Percentiles rank a stretch among this genome's conserved stretches.
Conservation (phyloP, 768 basidiomycete genomes). For the Lactifluus pinguis region DNA sequence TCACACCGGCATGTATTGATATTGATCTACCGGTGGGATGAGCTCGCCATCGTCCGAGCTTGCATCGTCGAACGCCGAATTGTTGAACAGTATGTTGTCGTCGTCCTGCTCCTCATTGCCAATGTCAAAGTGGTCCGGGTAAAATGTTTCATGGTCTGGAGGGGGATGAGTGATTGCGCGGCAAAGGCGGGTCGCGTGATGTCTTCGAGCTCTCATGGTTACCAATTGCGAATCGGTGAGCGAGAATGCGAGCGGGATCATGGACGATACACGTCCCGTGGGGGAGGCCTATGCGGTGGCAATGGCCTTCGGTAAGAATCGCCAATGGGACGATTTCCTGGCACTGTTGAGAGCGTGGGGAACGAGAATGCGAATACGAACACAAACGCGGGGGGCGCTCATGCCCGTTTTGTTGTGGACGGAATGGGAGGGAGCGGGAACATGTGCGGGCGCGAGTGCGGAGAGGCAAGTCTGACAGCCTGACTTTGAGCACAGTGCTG, state of each 20-base stretch:
- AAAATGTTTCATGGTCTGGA: constrained; percentile 27
- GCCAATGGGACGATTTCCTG: constrained; percentile 1
- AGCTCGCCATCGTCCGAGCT: constrained; percentile 40
- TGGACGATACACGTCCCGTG: constrained; percentile 42
- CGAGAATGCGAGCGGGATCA: constrained; percentile 35
- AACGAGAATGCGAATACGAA: no score
- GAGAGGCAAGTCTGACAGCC: no score
- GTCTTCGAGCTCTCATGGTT: no score
- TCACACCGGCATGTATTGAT: constrained; percentile 56
- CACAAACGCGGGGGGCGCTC: no score
- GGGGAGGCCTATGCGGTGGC: constrained; percentile 16
- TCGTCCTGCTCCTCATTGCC: constrained; percentile 24
- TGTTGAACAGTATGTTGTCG: constrained; percentile 31
- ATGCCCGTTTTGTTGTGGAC: no score
- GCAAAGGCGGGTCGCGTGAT: constrained; percentile 44
- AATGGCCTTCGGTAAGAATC: constrained; percentile 19
- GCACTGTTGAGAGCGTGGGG: no score
- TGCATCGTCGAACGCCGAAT: constrained; percentile 21
- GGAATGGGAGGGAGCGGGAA: no score
- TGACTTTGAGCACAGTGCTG: no score
- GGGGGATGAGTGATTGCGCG: constrained; percentile 13
- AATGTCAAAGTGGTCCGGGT: constrained; percentile 22
- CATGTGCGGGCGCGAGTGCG: no score
- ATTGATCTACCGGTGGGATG: constrained; percentile 52
- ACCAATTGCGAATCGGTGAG: constrained; percentile 59